Conservation (phyloP, 345 rosid genomes). For the Crucihimalaya himalaica region DNA sequence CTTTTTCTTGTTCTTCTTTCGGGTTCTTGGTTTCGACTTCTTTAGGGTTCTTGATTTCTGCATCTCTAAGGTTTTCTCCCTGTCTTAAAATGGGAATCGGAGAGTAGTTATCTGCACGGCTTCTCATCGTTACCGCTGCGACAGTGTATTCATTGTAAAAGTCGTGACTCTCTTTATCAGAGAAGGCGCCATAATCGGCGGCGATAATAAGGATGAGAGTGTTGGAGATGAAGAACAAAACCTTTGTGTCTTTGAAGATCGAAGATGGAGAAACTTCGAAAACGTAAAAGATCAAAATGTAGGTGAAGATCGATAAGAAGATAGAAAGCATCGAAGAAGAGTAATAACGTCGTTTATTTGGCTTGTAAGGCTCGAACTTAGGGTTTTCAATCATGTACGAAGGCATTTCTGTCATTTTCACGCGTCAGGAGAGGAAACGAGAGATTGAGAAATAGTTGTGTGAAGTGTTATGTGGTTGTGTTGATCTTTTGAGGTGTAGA, state of each 20-base stretch:
- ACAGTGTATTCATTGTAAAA: conserved; percentile 34
- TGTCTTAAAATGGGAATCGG: not conserved
- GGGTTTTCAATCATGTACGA: conserved; percentile 31
- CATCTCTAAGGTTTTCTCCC: conserved; percentile 11
- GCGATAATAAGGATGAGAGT: conserved; percentile 63
- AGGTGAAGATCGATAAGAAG: conserved; percentile 39
- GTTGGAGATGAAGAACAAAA: conserved; percentile 73
- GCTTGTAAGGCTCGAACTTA: conserved; percentile 26
- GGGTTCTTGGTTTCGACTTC: not conserved
- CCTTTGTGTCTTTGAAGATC: conserved; percentile 49
- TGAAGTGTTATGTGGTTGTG: conserved; percentile 5
- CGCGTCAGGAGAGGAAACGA: not conserved
- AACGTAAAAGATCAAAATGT: conserved; percentile 49
- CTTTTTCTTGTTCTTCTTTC: conserved; percentile 11
- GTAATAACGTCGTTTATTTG: conserved; percentile 14
- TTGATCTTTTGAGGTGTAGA: not conserved
- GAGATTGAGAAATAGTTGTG: not conserved
- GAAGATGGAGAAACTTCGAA: conserved; percentile 58
- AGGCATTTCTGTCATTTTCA: conserved; percentile 35
- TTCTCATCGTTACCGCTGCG: conserved; percentile 6
- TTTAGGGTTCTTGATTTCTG: conserved; percentile 1
- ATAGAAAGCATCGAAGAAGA: conserved; percentile 39
- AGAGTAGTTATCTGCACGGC: conserved; percentile 17
- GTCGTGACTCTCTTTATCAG: conserved; percentile 38
- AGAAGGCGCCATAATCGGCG: conserved; percentile 61